Conservation (phyloP, 2,329 filamentous ascomycete species). For the Boeremia lycopersici region DNA sequence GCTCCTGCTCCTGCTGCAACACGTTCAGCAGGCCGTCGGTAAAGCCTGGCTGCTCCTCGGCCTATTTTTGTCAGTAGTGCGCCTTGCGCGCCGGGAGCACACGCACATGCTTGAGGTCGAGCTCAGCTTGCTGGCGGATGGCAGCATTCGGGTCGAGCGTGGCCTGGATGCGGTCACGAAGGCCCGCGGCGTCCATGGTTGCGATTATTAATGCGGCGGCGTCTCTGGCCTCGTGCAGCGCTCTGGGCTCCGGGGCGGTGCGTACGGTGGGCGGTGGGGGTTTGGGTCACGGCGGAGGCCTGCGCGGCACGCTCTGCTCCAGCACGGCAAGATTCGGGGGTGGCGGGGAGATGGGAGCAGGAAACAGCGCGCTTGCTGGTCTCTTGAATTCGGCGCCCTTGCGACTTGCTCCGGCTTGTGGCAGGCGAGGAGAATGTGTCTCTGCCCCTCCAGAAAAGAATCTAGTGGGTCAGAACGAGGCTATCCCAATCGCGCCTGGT, state of each 20-base stretch:
- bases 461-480: constrained; percentile 12
- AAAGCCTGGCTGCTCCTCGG: constrained; percentile 89
- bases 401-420: constrained; percentile 36
- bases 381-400: constrained; percentile 29
- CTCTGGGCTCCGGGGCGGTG: constrained; percentile 21
- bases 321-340: constrained; percentile 14
- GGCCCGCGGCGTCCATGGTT: constrained; percentile 74
- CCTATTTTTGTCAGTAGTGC: constrained; percentile 59
- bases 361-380: constrained; percentile 20
- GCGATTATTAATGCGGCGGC: constrained; percentile 20
- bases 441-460: constrained; percentile 15
- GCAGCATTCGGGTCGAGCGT: constrained; percentile 78
- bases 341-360: constrained; percentile 17
- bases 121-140: constrained; percentile 75
- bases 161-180: constrained; percentile 77
- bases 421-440: constrained; percentile 20
- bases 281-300: constrained; percentile 11
- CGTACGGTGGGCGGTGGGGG: constrained; percentile 30
- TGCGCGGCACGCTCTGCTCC: constrained; percentile 23
- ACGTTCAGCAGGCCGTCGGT: constrained; percentile 90
- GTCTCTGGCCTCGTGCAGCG: constrained; percentile 14
- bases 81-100: constrained; percentile 17
- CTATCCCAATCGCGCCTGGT: constrained; percentile 10
- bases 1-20: constrained; percentile 84
- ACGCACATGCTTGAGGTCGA: constrained; percentile 80